Conservation (phyloP, 345 rosid species). For the Gynandropsis gynandra region DNA sequence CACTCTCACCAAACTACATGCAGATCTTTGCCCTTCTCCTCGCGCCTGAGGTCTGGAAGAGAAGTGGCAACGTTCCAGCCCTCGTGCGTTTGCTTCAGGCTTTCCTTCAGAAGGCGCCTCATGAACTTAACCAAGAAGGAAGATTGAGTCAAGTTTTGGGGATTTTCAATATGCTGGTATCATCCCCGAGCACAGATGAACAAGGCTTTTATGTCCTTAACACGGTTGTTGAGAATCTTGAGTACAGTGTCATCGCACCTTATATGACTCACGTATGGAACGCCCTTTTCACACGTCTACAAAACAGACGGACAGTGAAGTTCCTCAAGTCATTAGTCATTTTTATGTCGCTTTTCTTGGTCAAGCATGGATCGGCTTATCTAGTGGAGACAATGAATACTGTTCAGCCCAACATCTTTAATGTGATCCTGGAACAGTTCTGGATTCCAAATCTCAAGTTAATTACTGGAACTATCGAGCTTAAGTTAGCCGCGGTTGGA, state of each 20-base stretch:
- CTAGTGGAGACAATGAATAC: slow-evolving; percentile 72
- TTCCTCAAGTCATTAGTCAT: slow-evolving; percentile 70
- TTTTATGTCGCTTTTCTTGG: slow-evolving; percentile 87
- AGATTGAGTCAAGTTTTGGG: slow-evolving; percentile 76
- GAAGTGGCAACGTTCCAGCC: slow-evolving; percentile 90
- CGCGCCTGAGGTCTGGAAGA: slow-evolving; percentile 79
- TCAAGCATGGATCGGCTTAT: slow-evolving; percentile 67
- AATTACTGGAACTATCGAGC: slow-evolving; percentile 66
- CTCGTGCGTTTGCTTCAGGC: slow-evolving; percentile 98
- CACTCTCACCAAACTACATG: slow-evolving; percentile 71
- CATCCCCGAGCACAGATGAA: slow-evolving; percentile 72
- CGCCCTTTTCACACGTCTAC: slow-evolving; percentile 66
- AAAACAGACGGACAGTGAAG: slow-evolving; percentile 52
- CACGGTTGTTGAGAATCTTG: slow-evolving; percentile 79
- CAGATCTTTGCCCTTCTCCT: slow-evolving; percentile 76
- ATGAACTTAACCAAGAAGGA: slow-evolving; percentile 70
- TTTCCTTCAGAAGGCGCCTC: slow-evolving; percentile 86
- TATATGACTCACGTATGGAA: slow-evolving; percentile 66
- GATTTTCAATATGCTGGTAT: slow-evolving; percentile 70
- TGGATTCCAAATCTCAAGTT: slow-evolving; percentile 85
- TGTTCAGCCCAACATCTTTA: slow-evolving; percentile 61
- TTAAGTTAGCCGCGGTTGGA: slow-evolving; percentile 76
- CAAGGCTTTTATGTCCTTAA: slow-evolving; percentile 93
- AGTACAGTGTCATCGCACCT: slow-evolving; percentile 49
- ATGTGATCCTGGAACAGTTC: slow-evolving; percentile 61